Evolutionary conservation across 2,329 filamentous ascomycete genomes (phyloP), one percentile per base, ranked within the genome.

Genomic region (Colletotrichum lentis): DNA sequence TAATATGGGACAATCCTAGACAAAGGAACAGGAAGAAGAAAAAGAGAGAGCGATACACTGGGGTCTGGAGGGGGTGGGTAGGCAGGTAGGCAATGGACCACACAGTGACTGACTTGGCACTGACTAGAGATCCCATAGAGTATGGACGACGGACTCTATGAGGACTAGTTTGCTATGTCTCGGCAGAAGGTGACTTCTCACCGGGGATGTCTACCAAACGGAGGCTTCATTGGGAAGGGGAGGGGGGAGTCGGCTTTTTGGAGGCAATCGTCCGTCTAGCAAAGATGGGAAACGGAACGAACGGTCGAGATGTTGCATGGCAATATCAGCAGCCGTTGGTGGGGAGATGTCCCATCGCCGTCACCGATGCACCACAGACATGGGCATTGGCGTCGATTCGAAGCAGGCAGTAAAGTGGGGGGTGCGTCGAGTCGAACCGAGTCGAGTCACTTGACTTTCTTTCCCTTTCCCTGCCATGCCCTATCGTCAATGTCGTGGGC

Each of bases 401-500:
- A 22, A 46, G 61, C 66, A 71, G 31, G 7, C 31, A 73, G 69
- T 73, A 52, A 70, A 72, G 70, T 74, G 70, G 71, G 27, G 71
- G 68, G 70, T 70, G 60, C 68, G 62, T 35, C 31, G 64, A 58
- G 69, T 50, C 64, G 69, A 64, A 69, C 20, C 69, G 69, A 69
- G 54, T 55, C 66, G 57, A 73, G 73, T 77, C 73, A 76, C 71
- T 77, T 75, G 74, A 77, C 72, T 72, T 63, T 11, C 49, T 62
- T 72, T 64, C 18, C 59, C 16, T 18, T 35, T 24, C 27, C 52
- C 12, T 52, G 46, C 20, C 53, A 24, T 52, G 18, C 27, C 11
- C 52, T 52, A 27, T 39, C 20, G 43, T 35, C 31, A 35, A 35
- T 61, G 35, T 24, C 22, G 43, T 58, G 22, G 12, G 14, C n/a